Evolutionary conservation across 2,329 filamentous ascomycete genomes (phyloP).

Genomic region (Talaromyces sp.): DNA sequence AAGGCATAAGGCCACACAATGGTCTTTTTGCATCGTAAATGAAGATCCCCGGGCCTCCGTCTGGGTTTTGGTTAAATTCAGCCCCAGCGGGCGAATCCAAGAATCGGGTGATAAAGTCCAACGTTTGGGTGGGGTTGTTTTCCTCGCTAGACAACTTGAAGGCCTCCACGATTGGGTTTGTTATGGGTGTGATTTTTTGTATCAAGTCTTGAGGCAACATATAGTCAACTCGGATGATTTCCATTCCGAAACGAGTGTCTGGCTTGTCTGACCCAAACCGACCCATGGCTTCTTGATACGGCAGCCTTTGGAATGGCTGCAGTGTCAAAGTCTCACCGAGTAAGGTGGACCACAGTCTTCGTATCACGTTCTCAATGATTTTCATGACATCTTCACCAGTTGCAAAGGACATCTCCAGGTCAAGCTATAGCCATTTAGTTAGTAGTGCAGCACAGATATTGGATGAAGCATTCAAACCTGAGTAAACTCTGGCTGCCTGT

Average conservation of each 20-base stretch:
- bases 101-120: slow-evolving; percentile 61
- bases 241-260: slow-evolving; percentile 67
- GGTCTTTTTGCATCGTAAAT: slow-evolving; percentile 69
- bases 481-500: slow-evolving; percentile 94
- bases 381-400: slow-evolving; percentile 65
- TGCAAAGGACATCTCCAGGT: slow-evolving; percentile 90
- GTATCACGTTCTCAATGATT: slow-evolving; percentile 48
- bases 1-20: slow-evolving; percentile 67
- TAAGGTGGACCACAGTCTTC: slow-evolving; percentile 49
- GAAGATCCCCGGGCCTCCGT: slow-evolving; percentile 76
- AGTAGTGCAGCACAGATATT: not conserved
- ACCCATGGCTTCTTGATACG: slow-evolving; percentile 73
- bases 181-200: slow-evolving; percentile 66
- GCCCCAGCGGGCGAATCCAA: slow-evolving; percentile 60
- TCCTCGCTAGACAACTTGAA: slow-evolving; percentile 55
- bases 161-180: slow-evolving; percentile 66
- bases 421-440: slow-evolving; percentile 52
- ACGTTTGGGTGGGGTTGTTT: slow-evolving; percentile 49
- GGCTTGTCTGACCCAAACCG: slow-evolving; percentile 88
- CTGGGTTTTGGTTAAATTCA: slow-evolving; percentile 60
- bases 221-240: slow-evolving; percentile 64
- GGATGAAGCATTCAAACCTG: slow-evolving; percentile 51
- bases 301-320: slow-evolving; percentile 53
- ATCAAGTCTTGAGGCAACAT: slow-evolving; percentile 61
- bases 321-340: slow-evolving; percentile 39